A percentile compares a stretch with the other conserved stretches of the same genome.
Conservation (phyloP, 2,329 filamentous ascomycete species). For the Hirsutella thompsonii region DNA sequence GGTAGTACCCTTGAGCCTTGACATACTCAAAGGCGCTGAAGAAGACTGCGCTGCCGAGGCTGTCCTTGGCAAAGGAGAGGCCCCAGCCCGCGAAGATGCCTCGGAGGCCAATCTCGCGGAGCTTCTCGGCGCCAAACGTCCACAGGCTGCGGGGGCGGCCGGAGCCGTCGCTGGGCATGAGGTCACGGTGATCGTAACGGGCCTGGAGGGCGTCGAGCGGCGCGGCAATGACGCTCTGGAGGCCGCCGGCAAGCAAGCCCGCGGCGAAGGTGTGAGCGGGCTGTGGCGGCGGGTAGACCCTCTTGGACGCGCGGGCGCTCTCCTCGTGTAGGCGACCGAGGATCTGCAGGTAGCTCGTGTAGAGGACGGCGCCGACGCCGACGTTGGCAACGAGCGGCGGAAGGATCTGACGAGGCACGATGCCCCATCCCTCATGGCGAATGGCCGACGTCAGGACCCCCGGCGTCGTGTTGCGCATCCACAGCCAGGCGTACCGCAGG, state of each 20-base stretch:
- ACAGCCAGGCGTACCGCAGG: conserved; percentile 29
- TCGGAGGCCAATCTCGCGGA: conserved; percentile 57
- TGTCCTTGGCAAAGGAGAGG: conserved; percentile 56
- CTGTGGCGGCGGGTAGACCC: conserved; percentile 57
- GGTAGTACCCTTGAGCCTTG: conserved; percentile 60
- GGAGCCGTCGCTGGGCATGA: conserved; percentile 25
- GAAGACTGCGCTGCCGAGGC: conserved; percentile 56
- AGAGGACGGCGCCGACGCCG: conserved; percentile 59
- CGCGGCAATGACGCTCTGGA: conserved; percentile 61
- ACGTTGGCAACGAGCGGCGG: conserved; percentile 65
- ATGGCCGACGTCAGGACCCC: conserved; percentile 57
- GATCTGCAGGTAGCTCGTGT: conserved; percentile 62
- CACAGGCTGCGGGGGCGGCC: conserved; percentile 52
- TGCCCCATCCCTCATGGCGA: conserved; percentile 56
- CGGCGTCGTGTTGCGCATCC: conserved; percentile 52
- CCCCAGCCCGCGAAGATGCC: conserved; percentile 66
- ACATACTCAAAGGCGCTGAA: conserved; percentile 66
- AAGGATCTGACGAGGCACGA: conserved; percentile 65
- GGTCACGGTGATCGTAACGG: conserved; percentile 48
- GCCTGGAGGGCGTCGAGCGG: conserved; percentile 66
- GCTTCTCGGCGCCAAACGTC: conserved; percentile 50
- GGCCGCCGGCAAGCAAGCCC: conserved; percentile 52
- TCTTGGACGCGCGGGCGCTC: conserved; percentile 39
- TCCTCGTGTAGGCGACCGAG: conserved; percentile 54
- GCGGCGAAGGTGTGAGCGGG: conserved; percentile 53